A percentile compares a stretch with the other conserved stretches of the same genome.
phyloP scores from a whole-genome alignment of 306 rosid genomes.

The Biancaea sappan region DNA sequence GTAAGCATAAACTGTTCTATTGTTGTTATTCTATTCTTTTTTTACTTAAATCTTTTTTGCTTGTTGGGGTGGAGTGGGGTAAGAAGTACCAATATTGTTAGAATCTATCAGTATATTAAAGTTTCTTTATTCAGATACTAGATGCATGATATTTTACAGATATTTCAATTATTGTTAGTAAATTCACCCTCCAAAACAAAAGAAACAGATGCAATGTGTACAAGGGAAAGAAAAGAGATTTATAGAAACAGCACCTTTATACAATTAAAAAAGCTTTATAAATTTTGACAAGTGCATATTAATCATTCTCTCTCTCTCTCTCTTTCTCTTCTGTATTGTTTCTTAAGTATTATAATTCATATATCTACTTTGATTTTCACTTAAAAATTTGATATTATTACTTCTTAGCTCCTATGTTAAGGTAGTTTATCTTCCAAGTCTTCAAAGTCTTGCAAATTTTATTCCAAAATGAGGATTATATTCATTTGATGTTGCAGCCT shows the following conservation, averaged over 20 bases:
- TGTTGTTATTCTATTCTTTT: neutral
- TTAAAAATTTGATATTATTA: neutral
- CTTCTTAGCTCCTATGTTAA: neutral
- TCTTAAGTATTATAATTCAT: neutral
- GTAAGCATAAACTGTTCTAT: slow-evolving; percentile 51
- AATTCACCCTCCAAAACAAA: neutral
- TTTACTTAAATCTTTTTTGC: neutral
- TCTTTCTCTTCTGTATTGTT: neutral
- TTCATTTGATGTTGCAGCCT: neutral
- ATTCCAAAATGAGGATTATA: neutral
- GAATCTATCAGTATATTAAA: neutral
- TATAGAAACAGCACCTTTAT: neutral
- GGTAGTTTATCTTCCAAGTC: neutral
- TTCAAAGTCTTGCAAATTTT: neutral
- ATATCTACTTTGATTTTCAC: neutral
- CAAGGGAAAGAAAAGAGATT: neutral
- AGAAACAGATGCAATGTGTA: neutral
- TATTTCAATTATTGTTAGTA: neutral
- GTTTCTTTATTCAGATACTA: neutral
- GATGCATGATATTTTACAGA: neutral
- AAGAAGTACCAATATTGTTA: neutral
- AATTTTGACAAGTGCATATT: neutral
- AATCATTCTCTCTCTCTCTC: neutral
- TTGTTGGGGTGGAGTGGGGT: neutral
- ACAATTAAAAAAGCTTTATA: neutral